Percentiles rank a stretch among this genome's conserved stretches.
Evolutionary conservation across 2,329 filamentous ascomycete genomes (phyloP).

Genomic region (Trichoderma sp.): DNA sequence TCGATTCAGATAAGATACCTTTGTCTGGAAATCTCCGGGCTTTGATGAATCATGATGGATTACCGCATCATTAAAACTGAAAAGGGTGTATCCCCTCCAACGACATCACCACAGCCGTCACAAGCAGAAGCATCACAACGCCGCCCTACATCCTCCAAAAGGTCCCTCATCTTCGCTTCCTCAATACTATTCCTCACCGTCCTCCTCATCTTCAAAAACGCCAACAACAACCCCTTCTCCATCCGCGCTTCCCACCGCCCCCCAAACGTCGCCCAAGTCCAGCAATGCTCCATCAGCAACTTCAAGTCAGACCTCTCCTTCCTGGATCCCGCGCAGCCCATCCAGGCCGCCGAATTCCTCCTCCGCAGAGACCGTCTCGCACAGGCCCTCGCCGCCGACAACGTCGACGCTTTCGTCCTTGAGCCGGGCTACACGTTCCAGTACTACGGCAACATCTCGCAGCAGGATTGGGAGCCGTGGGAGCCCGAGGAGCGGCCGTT

Average conservation of each 20-base stretch:
- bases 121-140: not conserved
- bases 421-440: conserved; percentile 64
- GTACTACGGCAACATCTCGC: conserved; percentile 59
- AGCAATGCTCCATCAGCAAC: conserved; percentile 51
- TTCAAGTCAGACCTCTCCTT: conserved; percentile 50
- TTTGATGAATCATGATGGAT: not conserved
- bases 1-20: not conserved
- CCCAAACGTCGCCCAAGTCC: conserved; percentile 22
- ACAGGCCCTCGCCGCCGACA: conserved; percentile 48
- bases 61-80: not conserved
- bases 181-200: not conserved
- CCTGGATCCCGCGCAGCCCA: conserved; percentile 46
- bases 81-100: not conserved
- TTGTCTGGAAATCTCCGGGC: not conserved
- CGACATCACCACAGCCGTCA: not conserved
- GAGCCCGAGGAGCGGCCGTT: conserved; percentile 63
- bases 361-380: conserved; percentile 55
- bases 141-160: not conserved
- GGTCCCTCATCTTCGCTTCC: not conserved
- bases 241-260: not conserved
- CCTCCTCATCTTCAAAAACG: not conserved
- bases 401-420: conserved; percentile 56
- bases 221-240: not conserved
- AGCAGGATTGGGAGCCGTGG: conserved; percentile 61
- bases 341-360: conserved; percentile 50